Conservation (phyloP, 1,284 basidiomycete genomes). For the Ceraceosorus guamensis region DNA sequence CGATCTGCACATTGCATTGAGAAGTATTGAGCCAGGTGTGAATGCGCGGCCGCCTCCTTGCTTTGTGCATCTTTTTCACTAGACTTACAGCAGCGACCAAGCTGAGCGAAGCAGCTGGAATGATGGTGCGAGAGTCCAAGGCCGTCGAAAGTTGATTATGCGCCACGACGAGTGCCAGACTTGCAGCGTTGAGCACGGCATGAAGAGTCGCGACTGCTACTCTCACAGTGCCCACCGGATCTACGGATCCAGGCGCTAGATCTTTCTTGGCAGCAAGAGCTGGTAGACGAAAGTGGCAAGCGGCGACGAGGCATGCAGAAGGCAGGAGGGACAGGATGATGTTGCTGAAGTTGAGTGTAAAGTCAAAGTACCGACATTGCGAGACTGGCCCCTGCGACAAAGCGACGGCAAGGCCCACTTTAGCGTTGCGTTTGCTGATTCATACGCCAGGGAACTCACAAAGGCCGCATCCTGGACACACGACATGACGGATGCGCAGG, state of each 20-base stretch:
- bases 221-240: slow-evolving; percentile 19
- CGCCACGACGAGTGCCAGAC: slow-evolving; percentile 11
- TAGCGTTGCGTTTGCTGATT: no score
- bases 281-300: slow-evolving; percentile 7
- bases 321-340: slow-evolving; percentile 19
- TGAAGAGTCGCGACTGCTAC: slow-evolving; percentile 14
- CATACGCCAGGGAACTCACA: not conserved
- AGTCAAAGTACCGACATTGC: slow-evolving; percentile 31
- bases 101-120: slow-evolving; percentile 10
- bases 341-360: slow-evolving; percentile 32
- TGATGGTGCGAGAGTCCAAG: slow-evolving; percentile 4
- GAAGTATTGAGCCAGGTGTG: not conserved
- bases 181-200: slow-evolving; percentile 13
- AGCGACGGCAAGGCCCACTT: no score
- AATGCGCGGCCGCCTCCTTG: no score
- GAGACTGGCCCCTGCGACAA: slow-evolving; percentile 18
- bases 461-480: not conserved
- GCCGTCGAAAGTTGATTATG: not conserved
- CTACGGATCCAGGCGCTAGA: slow-evolving; percentile 14
- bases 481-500: not conserved
- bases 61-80: no score
- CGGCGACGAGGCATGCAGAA: slow-evolving; percentile 16
- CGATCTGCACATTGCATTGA: not conserved
- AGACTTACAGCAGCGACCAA: slow-evolving; percentile 11
- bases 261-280: slow-evolving; percentile 14